Conservation (phyloP, 1,284 basidiomycete species). For the Apiotrichum sp. region DNA sequence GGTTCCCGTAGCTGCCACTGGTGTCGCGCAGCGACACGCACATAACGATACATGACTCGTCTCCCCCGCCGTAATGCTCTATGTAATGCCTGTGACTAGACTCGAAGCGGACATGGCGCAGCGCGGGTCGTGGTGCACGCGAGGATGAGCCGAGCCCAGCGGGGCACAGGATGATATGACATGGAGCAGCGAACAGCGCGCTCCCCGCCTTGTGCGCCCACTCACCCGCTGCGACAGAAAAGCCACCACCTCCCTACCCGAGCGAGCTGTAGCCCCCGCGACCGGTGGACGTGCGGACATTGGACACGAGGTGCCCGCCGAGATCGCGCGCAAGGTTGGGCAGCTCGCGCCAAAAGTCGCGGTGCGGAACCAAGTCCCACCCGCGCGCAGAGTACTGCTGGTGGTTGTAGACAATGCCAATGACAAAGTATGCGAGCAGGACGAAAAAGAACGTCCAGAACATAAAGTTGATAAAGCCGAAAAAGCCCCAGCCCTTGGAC, state of each 20-base stretch:
- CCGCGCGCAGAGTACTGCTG: slow-evolving; percentile 47
- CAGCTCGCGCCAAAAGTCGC: slow-evolving; percentile 48
- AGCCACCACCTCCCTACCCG: slow-evolving; percentile 15
- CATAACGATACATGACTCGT: background rate
- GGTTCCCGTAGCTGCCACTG: background rate
- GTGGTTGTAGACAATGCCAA: slow-evolving; percentile 48
- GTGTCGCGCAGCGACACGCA: background rate
- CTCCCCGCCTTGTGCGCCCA: too few species aligned
- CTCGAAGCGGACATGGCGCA: background rate
- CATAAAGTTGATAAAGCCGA: slow-evolving; percentile 27
- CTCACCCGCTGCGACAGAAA: too few species aligned
- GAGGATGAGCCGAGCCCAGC: too few species aligned
- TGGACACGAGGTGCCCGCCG: slow-evolving; percentile 34
- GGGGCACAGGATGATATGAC: too few species aligned
- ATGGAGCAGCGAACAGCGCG: too few species aligned
- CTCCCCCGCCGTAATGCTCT: background rate
- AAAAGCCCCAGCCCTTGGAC: slow-evolving; percentile 20
- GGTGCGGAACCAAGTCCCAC: slow-evolving; percentile 46
- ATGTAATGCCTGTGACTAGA: slow-evolving; percentile 4
- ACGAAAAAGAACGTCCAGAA: slow-evolving; percentile 35
- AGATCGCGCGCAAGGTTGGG: slow-evolving; percentile 40
- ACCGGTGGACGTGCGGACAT: slow-evolving; percentile 27
- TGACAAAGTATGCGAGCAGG: slow-evolving; percentile 38
- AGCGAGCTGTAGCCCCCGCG: slow-evolving; percentile 40
- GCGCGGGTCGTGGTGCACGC: background rate